Percentiles rank a stretch among this genome's conserved stretches.
phyloP scores from a whole-genome alignment of 176 grass and related monocot species.

The Elymus sibiricus region DNA sequence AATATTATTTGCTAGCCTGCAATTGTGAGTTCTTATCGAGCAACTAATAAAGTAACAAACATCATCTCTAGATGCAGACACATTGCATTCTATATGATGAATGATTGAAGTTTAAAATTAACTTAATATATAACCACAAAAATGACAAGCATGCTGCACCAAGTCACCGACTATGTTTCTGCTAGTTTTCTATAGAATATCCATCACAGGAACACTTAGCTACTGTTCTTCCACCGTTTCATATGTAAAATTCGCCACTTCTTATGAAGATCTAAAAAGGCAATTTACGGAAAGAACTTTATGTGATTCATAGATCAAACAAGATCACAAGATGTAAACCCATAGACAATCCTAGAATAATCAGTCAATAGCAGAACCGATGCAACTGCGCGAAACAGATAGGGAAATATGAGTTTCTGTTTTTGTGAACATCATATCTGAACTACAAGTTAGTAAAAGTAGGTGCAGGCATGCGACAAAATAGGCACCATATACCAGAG shows the following conservation, averaged over 20 bases:
- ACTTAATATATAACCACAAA: background rate
- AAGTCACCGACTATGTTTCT: background rate
- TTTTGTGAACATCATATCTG: conserved; percentile 12
- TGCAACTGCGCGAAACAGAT: conserved; percentile 6
- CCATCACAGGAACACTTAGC: background rate
- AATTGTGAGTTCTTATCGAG: background rate
- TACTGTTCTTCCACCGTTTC: background rate
- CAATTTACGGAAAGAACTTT: background rate
- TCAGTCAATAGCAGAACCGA: background rate
- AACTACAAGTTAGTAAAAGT: background rate
- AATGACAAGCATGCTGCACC: background rate
- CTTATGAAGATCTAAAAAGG: background rate
- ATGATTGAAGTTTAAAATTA: background rate
- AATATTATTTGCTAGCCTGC: background rate
- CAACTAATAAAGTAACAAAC: background rate
- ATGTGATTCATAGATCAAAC: conserved; percentile 18
- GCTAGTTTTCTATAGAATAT: background rate
- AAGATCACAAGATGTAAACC: background rate
- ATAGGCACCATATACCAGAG: conserved; percentile 1
- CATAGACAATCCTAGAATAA: background rate
- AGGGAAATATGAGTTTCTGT: background rate
- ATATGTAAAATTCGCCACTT: background rate
- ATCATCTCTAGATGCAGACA: background rate
- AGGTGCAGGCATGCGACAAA: background rate
- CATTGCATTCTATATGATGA: background rate